phyloP scores from a whole-genome alignment of 495 filamentous ascomycete genomes.

The Physcia stellaris region DNA sequence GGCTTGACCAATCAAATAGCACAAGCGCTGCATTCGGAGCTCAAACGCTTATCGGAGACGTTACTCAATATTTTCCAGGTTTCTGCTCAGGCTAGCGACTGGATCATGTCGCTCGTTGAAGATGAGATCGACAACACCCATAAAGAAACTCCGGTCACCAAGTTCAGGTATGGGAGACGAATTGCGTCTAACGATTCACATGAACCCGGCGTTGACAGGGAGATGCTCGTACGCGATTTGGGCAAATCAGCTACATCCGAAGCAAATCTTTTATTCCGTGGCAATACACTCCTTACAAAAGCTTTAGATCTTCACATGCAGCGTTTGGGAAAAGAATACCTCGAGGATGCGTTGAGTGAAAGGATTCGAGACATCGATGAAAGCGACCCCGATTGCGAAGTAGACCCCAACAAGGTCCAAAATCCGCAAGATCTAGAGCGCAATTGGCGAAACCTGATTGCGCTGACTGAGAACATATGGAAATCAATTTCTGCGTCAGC shows the following conservation, averaged over 20 bases:
- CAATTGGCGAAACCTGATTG: constrained; percentile 72
- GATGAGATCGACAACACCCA: constrained; percentile 91
- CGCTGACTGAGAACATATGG: constrained; percentile 73
- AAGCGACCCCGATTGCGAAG: constrained; percentile 82
- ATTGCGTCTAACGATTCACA: constrained; percentile 69
- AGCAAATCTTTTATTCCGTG: constrained; percentile 89
- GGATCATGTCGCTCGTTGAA: constrained; percentile 86
- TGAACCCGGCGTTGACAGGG: constrained; percentile 45
- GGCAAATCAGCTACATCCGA: constrained; percentile 50
- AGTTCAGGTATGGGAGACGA: constrained; percentile 60
- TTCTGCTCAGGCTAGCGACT: constrained; percentile 73
- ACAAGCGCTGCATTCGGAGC: constrained; percentile 57
- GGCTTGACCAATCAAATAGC: constrained; percentile 79
- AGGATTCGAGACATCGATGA: constrained; percentile 78
- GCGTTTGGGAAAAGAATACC: constrained; percentile 80
- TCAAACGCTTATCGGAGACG: constrained; percentile 69
- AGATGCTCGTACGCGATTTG: constrained; percentile 45
- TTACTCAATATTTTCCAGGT: constrained; percentile 94
- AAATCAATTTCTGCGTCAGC: constrained; percentile 61
- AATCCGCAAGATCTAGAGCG: constrained; percentile 60
- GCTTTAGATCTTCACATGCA: constrained; percentile 92
- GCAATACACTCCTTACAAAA: constrained; percentile 90
- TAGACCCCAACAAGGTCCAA: constrained; percentile 69
- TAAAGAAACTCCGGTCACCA: constrained; percentile 56
- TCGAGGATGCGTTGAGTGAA: constrained; percentile 77